Conservation (phyloP, 108 stramenopile genomes). For the Nitzschia sp. region DNA sequence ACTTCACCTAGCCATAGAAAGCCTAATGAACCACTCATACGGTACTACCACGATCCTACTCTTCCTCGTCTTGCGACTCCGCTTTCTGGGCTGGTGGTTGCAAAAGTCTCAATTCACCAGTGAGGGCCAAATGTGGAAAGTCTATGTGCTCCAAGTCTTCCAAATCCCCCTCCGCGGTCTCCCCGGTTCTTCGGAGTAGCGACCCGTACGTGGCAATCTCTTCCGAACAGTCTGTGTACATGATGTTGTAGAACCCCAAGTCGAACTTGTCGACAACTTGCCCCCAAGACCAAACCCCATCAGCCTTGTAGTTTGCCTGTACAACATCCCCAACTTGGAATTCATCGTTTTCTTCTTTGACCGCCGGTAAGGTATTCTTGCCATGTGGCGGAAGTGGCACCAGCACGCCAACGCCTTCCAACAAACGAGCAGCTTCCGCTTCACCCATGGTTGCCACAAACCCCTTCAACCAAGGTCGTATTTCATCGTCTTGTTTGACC, state of each 20-base stretch:
- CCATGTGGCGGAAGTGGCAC: slow-evolving; percentile 1
- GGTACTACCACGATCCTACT: too few species aligned
- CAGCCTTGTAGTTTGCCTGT: slow-evolving; percentile 13
- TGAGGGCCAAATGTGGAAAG: neutral
- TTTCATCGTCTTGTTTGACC: neutral
- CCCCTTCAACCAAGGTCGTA: slow-evolving; percentile 15
- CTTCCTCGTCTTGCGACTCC: too few species aligned
- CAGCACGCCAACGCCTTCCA: slow-evolving; percentile 11
- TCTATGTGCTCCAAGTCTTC: neutral
- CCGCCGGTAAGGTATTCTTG: neutral
- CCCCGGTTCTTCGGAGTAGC: neutral
- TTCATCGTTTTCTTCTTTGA: neutral
- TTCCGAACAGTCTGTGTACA: slow-evolving; percentile 25
- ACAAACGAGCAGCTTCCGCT: slow-evolving; percentile 1
- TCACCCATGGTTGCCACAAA: slow-evolving; percentile 18
- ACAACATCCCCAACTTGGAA: slow-evolving; percentile 29
- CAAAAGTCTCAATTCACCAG: neutral
- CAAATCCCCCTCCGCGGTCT: neutral
- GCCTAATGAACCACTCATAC: neutral
- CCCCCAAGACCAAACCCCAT: slow-evolving; percentile 24
- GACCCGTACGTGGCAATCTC: slow-evolving; percentile 19
- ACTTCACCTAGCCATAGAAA: too few species aligned
- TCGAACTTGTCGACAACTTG: slow-evolving; percentile 7
- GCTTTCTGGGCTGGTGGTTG: too few species aligned
- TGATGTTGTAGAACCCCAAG: slow-evolving; percentile 19